These are phyloP conservation scores for Chlamydomonas reinhardtii DNA, from an alignment of 163 green algal species.

Conservation along the genomic window DNA sequence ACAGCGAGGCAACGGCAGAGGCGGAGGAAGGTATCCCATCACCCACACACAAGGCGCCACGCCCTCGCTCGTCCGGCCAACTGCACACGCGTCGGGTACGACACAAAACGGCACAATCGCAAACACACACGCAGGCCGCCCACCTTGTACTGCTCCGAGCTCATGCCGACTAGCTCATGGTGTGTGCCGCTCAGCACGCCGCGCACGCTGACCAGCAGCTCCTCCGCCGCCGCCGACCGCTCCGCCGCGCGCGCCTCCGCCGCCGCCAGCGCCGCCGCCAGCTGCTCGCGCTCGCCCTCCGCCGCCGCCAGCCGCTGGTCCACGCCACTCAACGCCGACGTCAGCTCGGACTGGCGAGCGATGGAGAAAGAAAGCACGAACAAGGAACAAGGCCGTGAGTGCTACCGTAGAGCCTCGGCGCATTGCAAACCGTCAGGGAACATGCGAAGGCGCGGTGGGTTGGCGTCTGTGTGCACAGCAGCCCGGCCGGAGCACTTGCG, in stretches of 20 bases:
- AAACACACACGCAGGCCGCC: background rate
- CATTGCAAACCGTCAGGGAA: too few species aligned
- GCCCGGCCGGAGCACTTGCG: too few species aligned
- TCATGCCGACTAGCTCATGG: slow-evolving; percentile 56
- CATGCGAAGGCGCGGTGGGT: too few species aligned
- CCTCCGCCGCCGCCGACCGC: slow-evolving; percentile 16
- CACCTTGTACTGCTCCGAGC: slow-evolving; percentile 48
- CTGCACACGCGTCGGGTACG: too few species aligned
- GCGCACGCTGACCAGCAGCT: slow-evolving; percentile 38
- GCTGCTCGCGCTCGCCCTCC: slow-evolving; percentile 10
- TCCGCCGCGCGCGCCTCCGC: slow-evolving; percentile 44
- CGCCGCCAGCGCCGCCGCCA: slow-evolving; percentile 30
- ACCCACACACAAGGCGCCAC: too few species aligned
- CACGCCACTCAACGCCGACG: background rate
- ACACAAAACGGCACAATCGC: too few species aligned
- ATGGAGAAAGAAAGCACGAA: background rate
- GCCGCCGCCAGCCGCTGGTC: slow-evolving; percentile 35
- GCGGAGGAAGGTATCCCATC: too few species aligned
- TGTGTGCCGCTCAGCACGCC: slow-evolving; percentile 48
- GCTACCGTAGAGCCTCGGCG: too few species aligned
- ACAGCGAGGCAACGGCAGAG: too few species aligned
- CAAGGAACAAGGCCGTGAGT: too few species aligned
- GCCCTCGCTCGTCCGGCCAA: too few species aligned
- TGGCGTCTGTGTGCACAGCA: too few species aligned
- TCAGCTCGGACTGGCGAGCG: slow-evolving; percentile 22